Evolutionary conservation across 2,329 filamentous ascomycete species (phyloP), one percentile per base, ranked within the genome.

Genomic region (Rutstroemia sydowiana): DNA sequence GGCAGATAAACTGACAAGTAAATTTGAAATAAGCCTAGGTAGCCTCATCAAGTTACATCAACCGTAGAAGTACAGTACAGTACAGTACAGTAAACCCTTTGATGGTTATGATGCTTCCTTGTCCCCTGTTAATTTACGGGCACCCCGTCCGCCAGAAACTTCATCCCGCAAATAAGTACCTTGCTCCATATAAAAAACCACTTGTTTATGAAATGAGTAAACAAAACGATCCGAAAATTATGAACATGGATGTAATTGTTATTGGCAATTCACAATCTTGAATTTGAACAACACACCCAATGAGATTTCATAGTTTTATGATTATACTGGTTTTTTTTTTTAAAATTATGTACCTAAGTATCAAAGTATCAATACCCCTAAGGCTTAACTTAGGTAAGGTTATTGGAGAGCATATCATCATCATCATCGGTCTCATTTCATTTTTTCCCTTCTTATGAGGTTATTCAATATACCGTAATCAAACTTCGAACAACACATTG

Each of bases 151-250:
- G 6, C 16, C 11, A n/a, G 26, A 18, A 50, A 23, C 39, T 30
- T 31, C 39, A 45, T 50, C 48, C 40, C 48, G 39, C 48, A 45
- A 50, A 45, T 45, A 37, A 9, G 26, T 37, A 36, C 20, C 20
- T 2, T 50, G 48, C 40, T 39, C 48, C 48, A 50, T 45, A n/a
- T 30, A 14, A 37, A 14, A 9, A 14, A 32, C 10, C 47, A 34
- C 30, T 48, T 30, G 10, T 36, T 36, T 30, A 39, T 49, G 26
- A 49, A 44, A 49, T 49, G 47, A 50, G 30, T 36, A 50, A 37
- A 37, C 48, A 50, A 45, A 37, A 31, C 39, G 20, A 26, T 34
- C 30, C 40, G 14, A 28, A 37, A n/a, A 13, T 13, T 37, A 8
- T 16, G 14, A 16, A 18, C 34, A 37, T 37, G 34, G 34, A 37